Base-by-base conservation (phyloP, 2,329 filamentous ascomycete genomes). In the Colletotrichum sp. region DNA sequence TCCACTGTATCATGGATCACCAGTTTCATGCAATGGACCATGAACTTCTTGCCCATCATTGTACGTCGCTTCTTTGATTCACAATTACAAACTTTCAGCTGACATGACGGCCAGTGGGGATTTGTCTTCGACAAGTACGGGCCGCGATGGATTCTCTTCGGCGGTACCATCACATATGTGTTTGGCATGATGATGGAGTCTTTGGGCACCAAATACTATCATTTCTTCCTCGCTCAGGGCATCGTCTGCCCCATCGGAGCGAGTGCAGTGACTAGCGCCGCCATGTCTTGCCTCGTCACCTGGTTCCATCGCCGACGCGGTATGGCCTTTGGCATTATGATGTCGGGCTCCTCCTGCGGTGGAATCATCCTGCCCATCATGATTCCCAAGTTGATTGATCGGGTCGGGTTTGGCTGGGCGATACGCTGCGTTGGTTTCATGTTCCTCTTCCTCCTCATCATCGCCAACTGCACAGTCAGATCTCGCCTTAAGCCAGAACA, bases 121-220 rank as follows among this genome's bases (percentile, higher is more conserved):
- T 89, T 89, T 59, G 75, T 91, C 12, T 94, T 91, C 78, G 93
- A 95, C 81, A 90, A 88, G 79, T 90, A 91, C 78, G 93, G 93
- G 3, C 92, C 93, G 1, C 87, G 88, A 55, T 90, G 86, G 75
- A 84, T 95, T 3, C 84, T 93, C 15, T 73, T 89, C n/a, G 78
- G 83, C 65, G 92, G 92, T 24, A 88, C 88, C 8, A 79, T 92
- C 75, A 81, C 90, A 74, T 90, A 92, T 81, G 86, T 93, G 75
- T 90, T 94, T 63, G 90, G 91, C 32, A 83, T 94, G 21, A 93
- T 94, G 91, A 93, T 93, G 91, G 86, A 89, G 0, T 90, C 88
- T 9, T 83, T 93, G 8, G 83, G 84, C 5, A 81, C 77, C 5
- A 72, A 85, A 55, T 88, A 88, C 81, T 88, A 87, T 77, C 86